Percentiles rank a stretch among this genome's conserved stretches.
phyloP scores from a whole-genome alignment of 345 rosid genomes.

The Populus davidiana region DNA sequence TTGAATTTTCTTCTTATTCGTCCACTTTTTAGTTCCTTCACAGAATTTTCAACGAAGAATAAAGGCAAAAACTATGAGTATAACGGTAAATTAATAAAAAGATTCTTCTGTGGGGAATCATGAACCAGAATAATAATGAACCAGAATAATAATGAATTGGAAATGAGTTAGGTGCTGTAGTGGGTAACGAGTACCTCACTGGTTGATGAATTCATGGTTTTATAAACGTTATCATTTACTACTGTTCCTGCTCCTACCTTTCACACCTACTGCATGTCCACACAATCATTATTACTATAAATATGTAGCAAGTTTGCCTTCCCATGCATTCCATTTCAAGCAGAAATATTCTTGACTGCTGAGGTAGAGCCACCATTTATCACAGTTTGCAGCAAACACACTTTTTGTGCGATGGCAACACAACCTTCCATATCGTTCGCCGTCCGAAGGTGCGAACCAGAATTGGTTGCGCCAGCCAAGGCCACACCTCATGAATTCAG shows the following conservation, averaged over 20 bases:
- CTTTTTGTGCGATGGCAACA: not conserved
- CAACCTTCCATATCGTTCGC: not conserved
- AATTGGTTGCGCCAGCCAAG: not conserved
- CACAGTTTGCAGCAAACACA: not conserved
- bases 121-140: no score
- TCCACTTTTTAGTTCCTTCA: no score
- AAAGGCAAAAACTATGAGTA: no score
- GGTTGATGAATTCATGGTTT: not conserved
- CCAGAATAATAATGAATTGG: no score
- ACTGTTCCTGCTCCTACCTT: no score
- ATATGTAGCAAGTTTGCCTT: not conserved
- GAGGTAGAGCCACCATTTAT: not conserved
- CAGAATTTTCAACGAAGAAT: no score
- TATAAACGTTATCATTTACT: not conserved
- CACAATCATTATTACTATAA: no score
- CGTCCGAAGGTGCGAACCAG: slow-evolving; percentile 15
- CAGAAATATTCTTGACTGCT: not conserved
- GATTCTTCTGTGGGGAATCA: no score
- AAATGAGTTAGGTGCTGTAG: no score
- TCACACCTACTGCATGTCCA: not conserved
- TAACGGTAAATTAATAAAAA: no score
- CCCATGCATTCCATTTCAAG: not conserved
- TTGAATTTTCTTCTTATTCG: no score
- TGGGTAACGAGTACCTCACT: no score
- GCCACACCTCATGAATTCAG: slow-evolving; percentile 24